These are phyloP conservation scores for Speleostelium caveatum DNA, from an alignment of 78 protist genomes.

Conservation along the genomic window DNA sequence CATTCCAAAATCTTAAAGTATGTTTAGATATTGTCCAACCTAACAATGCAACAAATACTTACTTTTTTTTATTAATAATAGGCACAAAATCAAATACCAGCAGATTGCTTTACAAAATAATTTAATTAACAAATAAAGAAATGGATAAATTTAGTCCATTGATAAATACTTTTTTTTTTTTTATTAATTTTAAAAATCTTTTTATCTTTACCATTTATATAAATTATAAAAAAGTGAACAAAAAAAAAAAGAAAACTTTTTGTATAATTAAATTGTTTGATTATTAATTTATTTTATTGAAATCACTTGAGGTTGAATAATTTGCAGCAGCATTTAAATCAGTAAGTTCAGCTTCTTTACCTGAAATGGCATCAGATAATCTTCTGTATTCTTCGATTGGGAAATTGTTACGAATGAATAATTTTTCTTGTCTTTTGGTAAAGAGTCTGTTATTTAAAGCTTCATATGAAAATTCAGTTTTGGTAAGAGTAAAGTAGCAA, in stretches of 20 bases:
- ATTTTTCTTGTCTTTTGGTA: conserved; percentile 36
- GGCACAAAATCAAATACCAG: background rate
- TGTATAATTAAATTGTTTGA: too few relatives aligned
- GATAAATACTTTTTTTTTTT: too few relatives aligned
- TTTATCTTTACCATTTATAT: too few relatives aligned
- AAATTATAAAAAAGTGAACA: too few relatives aligned
- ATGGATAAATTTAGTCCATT: too few relatives aligned
- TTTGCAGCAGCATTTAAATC: background rate
- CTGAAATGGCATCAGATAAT: background rate
- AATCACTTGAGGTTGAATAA: background rate
- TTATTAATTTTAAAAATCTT: too few relatives aligned
- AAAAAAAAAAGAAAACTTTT: too few relatives aligned
- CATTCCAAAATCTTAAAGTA: conserved; percentile 13
- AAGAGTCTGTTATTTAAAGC: conserved; percentile 46
- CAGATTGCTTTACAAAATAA: background rate
- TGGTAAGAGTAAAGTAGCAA: conserved; percentile 60
- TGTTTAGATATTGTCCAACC: background rate
- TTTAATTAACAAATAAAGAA: too few relatives aligned
- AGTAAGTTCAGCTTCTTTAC: conserved; percentile 20
- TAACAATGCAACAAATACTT: background rate
- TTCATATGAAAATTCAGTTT: conserved; percentile 76
- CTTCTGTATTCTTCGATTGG: conserved; percentile 33
- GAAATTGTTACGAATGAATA: conserved; percentile 22
- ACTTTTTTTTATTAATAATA: background rate
- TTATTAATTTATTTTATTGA: too few relatives aligned